Conservation (phyloP, 768 basidiomycete genomes). For the Phaffia australis region DNA sequence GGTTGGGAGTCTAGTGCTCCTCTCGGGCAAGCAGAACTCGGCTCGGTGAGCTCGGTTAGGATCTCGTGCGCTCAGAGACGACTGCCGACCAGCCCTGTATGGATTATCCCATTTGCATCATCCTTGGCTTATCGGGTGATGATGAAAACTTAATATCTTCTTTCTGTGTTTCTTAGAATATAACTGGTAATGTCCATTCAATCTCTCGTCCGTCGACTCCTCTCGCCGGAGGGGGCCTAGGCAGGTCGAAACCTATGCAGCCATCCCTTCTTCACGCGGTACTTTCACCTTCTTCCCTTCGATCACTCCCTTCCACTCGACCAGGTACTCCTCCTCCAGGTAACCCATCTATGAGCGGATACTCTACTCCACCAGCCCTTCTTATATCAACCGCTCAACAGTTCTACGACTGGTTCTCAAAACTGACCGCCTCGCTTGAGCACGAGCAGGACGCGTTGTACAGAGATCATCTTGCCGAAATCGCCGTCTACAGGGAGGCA, state of each 20-base stretch:
- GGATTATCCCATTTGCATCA: neutral
- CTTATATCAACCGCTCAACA: conserved; percentile 85
- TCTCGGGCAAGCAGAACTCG: conserved; percentile 55
- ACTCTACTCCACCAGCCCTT: conserved; percentile 36
- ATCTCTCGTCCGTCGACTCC: no score
- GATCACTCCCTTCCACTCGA: conserved; percentile 11
- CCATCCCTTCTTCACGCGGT: conserved; percentile 16
- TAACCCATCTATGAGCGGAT: conserved; percentile 24
- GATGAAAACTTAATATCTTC: conserved; percentile 23
- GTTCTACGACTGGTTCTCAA: conserved; percentile 91
- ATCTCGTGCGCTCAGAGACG: conserved; percentile 51
- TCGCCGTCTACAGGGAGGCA: conserved; percentile 62
- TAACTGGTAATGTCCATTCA: conserved; percentile 12
- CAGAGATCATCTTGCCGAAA: conserved; percentile 64
- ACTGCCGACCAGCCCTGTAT: conserved; percentile 44
- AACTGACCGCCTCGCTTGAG: conserved; percentile 78
- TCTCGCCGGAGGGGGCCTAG: no score
- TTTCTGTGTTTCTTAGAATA: conserved; percentile 19
- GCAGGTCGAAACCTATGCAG: conserved; percentile 24
- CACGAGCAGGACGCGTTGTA: conserved; percentile 92
- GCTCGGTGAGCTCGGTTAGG: conserved; percentile 56
- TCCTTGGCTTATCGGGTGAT: neutral
- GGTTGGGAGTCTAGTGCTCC: conserved; percentile 86
- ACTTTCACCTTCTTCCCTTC: conserved; percentile 24
- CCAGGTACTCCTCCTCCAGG: conserved; percentile 20